Evolutionary conservation across 1,139 yeast species (phyloP).

Genomic region (Suhomyces wounanorum): DNA sequence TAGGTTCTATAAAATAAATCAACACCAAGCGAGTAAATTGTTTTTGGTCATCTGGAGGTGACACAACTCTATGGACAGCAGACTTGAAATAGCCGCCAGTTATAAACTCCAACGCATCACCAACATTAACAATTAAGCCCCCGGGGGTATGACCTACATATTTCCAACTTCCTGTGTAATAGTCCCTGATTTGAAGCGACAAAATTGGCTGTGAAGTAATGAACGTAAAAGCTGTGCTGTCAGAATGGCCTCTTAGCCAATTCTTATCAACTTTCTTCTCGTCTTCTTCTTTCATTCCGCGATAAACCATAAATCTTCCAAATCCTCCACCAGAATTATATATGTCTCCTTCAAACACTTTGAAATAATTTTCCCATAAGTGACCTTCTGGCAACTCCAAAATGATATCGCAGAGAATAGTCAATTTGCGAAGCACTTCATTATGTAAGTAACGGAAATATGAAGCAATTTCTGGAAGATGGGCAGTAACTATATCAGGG

Average conservation of each 20-base stretch:
- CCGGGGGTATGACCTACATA: slow-evolving; percentile 31
- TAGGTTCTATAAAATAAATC: slow-evolving; percentile 30
- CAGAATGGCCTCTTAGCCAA: slow-evolving; percentile 34
- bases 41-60: slow-evolving; percentile 32
- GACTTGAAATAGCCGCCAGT: slow-evolving; percentile 35
- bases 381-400: slow-evolving; percentile 36
- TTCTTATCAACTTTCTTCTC: slow-evolving; percentile 22
- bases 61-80: slow-evolving; percentile 31
- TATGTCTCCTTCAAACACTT: slow-evolving; percentile 23
- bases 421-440: slow-evolving; percentile 27
- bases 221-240: slow-evolving; percentile 31
- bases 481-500: slow-evolving; percentile 33
- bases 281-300: slow-evolving; percentile 30
- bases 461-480: slow-evolving; percentile 29
- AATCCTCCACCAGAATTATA: slow-evolving; percentile 34
- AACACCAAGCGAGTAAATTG: slow-evolving; percentile 26
- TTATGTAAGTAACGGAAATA: slow-evolving; percentile 29
- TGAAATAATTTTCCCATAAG: slow-evolving; percentile 34
- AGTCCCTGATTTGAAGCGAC: slow-evolving; percentile 30
- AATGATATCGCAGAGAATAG: slow-evolving; percentile 31
- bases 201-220: slow-evolving; percentile 34
- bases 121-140: slow-evolving; percentile 30
- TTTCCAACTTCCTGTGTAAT: slow-evolving; percentile 29
- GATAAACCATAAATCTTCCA: slow-evolving; percentile 37
- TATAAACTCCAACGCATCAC: slow-evolving; percentile 32